Evolutionary conservation across 208 protist species (phyloP).

Genomic region (Histomonas meleagridis): DNA sequence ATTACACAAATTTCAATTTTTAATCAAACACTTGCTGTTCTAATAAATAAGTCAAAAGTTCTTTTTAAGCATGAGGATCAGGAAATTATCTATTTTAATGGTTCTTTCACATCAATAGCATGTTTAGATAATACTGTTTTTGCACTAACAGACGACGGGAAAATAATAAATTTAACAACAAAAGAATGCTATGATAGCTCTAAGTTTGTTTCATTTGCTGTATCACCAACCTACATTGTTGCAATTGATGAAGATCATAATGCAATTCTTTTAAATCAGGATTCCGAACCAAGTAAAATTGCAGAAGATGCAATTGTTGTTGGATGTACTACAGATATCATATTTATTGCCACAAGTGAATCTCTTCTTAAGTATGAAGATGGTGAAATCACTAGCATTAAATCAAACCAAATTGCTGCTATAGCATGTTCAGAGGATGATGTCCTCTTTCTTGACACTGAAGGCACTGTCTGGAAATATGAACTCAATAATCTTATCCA

Average conservation of each 20-base stretch:
- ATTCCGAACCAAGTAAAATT: not conserved
- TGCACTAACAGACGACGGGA: not conserved
- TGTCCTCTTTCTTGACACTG: constrained; percentile 8
- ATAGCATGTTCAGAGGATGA: not conserved
- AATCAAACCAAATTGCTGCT: not conserved
- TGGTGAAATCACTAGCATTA: too few relatives aligned
- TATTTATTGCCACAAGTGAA: not conserved
- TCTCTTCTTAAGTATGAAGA: too few relatives aligned
- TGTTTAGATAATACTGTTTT: not conserved
- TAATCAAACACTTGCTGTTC: not conserved
- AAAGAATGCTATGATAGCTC: not conserved
- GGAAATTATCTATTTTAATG: not conserved
- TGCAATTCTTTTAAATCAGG: not conserved
- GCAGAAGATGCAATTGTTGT: not conserved
- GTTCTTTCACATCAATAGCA: not conserved
- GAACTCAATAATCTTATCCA: not conserved
- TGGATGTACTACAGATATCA: not conserved
- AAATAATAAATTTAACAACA: not conserved
- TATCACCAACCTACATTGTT: not conserved
- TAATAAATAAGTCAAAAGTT: not conserved
- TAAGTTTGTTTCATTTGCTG: not conserved
- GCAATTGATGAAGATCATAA: not conserved
- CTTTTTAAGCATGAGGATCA: not conserved
- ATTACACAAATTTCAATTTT: not conserved
- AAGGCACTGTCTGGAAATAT: not conserved